Conservation (phyloP, 345 rosid species). For the Eucalyptus coolabah region DNA sequence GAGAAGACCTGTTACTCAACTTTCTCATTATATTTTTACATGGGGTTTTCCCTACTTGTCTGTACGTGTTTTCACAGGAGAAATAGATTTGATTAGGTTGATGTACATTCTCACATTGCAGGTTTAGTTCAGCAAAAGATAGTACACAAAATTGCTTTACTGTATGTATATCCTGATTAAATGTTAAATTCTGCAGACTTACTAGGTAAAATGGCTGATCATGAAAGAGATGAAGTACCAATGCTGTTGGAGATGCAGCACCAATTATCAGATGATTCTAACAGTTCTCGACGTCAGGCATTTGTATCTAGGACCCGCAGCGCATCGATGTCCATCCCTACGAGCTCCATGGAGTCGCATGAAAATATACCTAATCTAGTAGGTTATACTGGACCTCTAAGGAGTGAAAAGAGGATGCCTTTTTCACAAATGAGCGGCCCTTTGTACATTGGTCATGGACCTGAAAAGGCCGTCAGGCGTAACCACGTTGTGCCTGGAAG, state of each 20-base stretch:
- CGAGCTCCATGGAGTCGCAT: slow-evolving; percentile 26
- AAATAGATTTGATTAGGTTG: neutral
- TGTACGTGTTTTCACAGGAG: neutral
- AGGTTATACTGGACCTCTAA: slow-evolving; percentile 79
- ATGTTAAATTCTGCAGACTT: slow-evolving; percentile 1
- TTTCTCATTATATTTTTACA: neutral
- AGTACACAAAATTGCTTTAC: neutral
- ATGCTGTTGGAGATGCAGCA: slow-evolving; percentile 35
- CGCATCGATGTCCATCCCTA: slow-evolving; percentile 51
- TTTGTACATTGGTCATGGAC: slow-evolving; percentile 14
- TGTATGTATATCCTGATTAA: neutral
- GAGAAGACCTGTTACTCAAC: neutral
- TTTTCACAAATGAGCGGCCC: slow-evolving; percentile 69
- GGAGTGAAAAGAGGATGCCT: slow-evolving; percentile 44
- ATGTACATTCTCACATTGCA: neutral
- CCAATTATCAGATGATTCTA: slow-evolving; percentile 6
- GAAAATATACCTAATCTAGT: slow-evolving; percentile 24
- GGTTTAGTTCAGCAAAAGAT: neutral
- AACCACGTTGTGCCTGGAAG: slow-evolving; percentile 7
- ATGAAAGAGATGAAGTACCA: slow-evolving; percentile 54
- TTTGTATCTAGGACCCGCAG: slow-evolving; percentile 36
- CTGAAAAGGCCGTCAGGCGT: slow-evolving; percentile 5
- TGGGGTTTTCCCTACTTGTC: neutral
- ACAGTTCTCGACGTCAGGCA: slow-evolving; percentile 17
- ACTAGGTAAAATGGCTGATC: slow-evolving; percentile 21